Percentiles rank a stretch among this genome's conserved stretches.
Evolutionary conservation across 2,329 filamentous ascomycete genomes (phyloP).

Genomic region (Aspergillus quadrilineatus): DNA sequence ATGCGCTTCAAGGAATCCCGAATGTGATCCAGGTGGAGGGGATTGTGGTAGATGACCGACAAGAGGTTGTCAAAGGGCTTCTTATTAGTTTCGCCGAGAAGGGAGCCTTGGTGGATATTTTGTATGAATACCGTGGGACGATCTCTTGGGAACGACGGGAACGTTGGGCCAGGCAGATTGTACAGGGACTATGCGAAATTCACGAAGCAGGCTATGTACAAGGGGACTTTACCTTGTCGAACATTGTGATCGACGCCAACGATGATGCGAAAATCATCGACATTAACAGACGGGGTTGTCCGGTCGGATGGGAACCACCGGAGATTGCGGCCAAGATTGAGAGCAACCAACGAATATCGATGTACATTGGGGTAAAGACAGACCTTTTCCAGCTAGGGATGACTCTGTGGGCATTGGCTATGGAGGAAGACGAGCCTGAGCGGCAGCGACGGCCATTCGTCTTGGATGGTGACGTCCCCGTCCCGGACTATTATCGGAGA

Average conservation of each 20-base stretch:
- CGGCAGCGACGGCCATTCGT: constrained; percentile 68
- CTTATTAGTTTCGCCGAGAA: constrained; percentile 84
- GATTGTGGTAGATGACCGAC: constrained; percentile 77
- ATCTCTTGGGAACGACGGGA: constrained; percentile 72
- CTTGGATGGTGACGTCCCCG: constrained; percentile 52
- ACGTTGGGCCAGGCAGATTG: constrained; percentile 88
- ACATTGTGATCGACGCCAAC: constrained; percentile 85
- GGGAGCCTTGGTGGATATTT: constrained; percentile 84
- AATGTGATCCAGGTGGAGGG: constrained; percentile 86
- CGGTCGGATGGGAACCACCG: constrained; percentile 95
- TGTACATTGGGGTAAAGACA: constrained; percentile 98
- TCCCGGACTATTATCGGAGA: constrained; percentile 76
- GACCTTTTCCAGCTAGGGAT: constrained; percentile 95
- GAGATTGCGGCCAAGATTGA: constrained; percentile 84
- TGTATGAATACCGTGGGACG: constrained; percentile 71
- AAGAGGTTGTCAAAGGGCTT: constrained; percentile 76
- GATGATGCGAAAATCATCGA: constrained; percentile 96
- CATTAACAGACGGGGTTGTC: constrained; percentile 95
- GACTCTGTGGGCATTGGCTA: constrained; percentile 90
- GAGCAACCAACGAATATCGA: constrained; percentile 83
- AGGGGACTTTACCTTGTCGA: constrained; percentile 94
- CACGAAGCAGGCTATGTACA: constrained; percentile 97
- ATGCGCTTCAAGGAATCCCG: constrained; percentile 67
- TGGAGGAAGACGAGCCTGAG: constrained; percentile 87
- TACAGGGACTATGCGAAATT: constrained; percentile 84